Base-by-base conservation (phyloP, 2,329 filamentous ascomycete genomes). In the Aspergillus ibericus region DNA sequence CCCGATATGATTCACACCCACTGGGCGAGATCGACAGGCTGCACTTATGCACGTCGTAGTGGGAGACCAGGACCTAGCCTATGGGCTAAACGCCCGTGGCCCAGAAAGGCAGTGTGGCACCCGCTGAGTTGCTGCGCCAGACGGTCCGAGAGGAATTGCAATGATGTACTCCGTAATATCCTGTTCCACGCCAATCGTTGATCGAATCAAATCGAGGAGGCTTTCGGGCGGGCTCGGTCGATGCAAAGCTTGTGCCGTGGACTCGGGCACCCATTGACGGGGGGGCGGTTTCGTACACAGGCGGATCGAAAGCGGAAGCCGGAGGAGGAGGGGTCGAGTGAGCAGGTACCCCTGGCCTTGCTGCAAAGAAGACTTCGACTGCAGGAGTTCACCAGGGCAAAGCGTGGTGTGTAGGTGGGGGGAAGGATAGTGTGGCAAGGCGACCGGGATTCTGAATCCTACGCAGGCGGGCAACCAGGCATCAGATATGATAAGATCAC, bases 21-120 rank as follows among this genome's bases (percentile, higher is more conserved):
- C 60, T 59, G 48, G 62, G 62, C 58, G 62, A 60, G 69, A 72
- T 70, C 67, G 64, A 66, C 69, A 67, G 66, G 65, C 65, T 65
- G 54, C 66, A 67, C 71, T 71, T 68, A 72, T 72, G 70, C 70
- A 72, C 58, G 66, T 62, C 60, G 66, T 69, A 60, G 66, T 67
- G 64, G 65, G 62, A 63, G 61, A 59, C 60, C 59, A 63, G 52
- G 44, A 49, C 34, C 62, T 58, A 67, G 63, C 63, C 63, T 66
- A 66, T 66, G 61, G 63, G 62, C 64, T 61, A 55, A 56, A 64
- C 56, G 64, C 62, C 63, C 64, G 63, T 62, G 59, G 64, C 64
- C 60, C 61, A 65, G 58, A 58, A 53, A 44, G 60, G 63, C 56
- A 64, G 63, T 61, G 59, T 54, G 56, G 59, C 57, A 55, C 58